Conservation (phyloP, 345 rosid genomes). For the Citrus inodora region DNA sequence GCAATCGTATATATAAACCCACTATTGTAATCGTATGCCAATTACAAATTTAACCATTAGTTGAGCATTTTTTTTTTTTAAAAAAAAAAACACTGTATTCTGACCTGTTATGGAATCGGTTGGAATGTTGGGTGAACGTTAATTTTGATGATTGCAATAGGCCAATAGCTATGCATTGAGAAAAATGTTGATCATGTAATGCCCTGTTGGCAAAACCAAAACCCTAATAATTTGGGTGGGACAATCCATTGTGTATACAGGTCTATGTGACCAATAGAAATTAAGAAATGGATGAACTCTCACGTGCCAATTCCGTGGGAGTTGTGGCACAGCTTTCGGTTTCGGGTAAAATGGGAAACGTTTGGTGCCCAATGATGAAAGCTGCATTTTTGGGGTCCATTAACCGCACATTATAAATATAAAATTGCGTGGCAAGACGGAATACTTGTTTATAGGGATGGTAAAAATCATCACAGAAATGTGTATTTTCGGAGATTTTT, state of each 20-base stretch:
- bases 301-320: background rate
- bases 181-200: background rate
- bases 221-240: background rate
- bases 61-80: too few relatives aligned
- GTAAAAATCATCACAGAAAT: too few relatives aligned
- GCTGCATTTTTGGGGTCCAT: background rate
- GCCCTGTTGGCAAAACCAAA: background rate
- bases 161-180: background rate
- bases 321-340: background rate
- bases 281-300: background rate
- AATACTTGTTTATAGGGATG: background rate
- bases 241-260: background rate
- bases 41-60: too few relatives aligned
- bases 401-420: background rate
- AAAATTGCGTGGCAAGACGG: background rate
- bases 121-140: too few relatives aligned
- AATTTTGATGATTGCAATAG: background rate
- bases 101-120: too few relatives aligned
- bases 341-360: background rate
- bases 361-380: slow-evolving; percentile 2
- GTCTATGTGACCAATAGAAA: background rate
- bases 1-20: background rate
- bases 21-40: too few relatives aligned
- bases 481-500: too few relatives aligned
- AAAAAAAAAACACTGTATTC: too few relatives aligned